Percentiles rank a stretch among this genome's conserved stretches.
Conservation (phyloP, 1,284 basidiomycete species). For the Apiotrichum sp. region DNA sequence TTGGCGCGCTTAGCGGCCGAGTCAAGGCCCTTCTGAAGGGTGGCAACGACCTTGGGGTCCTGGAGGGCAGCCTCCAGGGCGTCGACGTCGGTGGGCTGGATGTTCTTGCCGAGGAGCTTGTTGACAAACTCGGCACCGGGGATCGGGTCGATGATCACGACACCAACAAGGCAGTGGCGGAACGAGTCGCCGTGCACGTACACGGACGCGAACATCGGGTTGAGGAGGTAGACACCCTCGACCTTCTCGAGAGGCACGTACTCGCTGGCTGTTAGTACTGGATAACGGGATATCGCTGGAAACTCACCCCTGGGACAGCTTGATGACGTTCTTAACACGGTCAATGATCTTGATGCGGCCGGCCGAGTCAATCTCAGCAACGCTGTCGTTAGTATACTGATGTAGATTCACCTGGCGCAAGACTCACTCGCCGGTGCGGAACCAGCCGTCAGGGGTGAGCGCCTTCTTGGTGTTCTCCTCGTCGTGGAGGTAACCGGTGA, state of each 20-base stretch:
- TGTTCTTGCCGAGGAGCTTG: constrained; percentile 53
- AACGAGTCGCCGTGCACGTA: constrained; percentile 82
- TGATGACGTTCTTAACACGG: constrained; percentile 97
- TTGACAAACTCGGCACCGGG: constrained; percentile 54
- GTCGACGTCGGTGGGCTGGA: constrained; percentile 54
- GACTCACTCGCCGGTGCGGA: constrained; percentile 74
- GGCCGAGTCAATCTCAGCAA: constrained; percentile 69
- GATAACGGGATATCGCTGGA: background rate
- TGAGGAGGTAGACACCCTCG: constrained; percentile 71
- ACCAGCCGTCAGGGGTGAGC: constrained; percentile 66
- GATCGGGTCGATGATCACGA: constrained; percentile 50
- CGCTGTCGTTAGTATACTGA: constrained; percentile 27
- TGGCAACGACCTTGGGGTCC: constrained; percentile 56
- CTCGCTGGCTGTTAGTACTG: constrained; percentile 51
- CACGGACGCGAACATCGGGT: constrained; percentile 66
- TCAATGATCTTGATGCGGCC: constrained; percentile 90
- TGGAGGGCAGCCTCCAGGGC: constrained; percentile 57
- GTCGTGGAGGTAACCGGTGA: constrained; percentile 56
- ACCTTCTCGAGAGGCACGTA: constrained; percentile 98
- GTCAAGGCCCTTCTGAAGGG: constrained; percentile 55
- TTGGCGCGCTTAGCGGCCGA: constrained; percentile 58
- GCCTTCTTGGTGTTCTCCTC: constrained; percentile 53
- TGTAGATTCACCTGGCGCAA: background rate
- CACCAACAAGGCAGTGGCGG: constrained; percentile 74
- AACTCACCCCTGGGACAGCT: constrained; percentile 70